Evolutionary conservation across 108 stramenopile species (phyloP), one percentile per base, ranked within the genome.

Genomic region (Pseudonitzschia pungens): DNA sequence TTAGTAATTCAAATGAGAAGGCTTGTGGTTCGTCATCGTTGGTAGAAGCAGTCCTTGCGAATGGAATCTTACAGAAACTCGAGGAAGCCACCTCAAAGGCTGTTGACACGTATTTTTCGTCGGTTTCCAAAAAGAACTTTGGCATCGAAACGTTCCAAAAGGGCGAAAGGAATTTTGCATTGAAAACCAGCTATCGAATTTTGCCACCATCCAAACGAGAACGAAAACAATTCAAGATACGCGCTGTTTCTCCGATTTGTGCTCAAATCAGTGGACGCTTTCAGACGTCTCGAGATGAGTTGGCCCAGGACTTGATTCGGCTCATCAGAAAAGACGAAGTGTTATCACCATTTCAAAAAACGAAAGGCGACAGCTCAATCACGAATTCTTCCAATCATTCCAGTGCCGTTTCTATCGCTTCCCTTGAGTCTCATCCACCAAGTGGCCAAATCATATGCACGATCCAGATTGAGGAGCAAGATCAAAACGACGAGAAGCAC

Each of bases 241-340:
- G 28, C 14, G 52, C 69, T 24, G 73, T 73, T 9, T 80, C 87
- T 50, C 76, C 64, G 1, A 84, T 87, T 20, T 90, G 89, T 65
- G 86, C 87, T 33, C 82, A 87, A 53, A 77, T 89, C 53, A 67
- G 87, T 10, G 90, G 90, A 71, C 68, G 59, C 1, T 21, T 40
- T 62, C 29, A 14, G 11, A 58, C 85, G 28, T 75, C 80, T 53
- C 74, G 79, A 68, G 59, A 57, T 27, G 48, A 26, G 20, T 64
- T 89, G 5, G 72, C 74, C 48, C 32, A 73, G 29, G 50, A 53
- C 26, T 69, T 88, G 21, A 68, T 88, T 29, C 57, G 71, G 20
- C 50, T 54, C 21, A 59, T 88, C 40, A 74, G 77, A 22, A 51
- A 78, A 51, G 59, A 65, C n/a, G 21, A 22, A 9, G 21, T 55